A percentile compares a stretch with the other conserved stretches of the same genome.
phyloP scores from a whole-genome alignment of 2,329 filamentous ascomycete genomes.

The Calonectria hawksworthii region DNA sequence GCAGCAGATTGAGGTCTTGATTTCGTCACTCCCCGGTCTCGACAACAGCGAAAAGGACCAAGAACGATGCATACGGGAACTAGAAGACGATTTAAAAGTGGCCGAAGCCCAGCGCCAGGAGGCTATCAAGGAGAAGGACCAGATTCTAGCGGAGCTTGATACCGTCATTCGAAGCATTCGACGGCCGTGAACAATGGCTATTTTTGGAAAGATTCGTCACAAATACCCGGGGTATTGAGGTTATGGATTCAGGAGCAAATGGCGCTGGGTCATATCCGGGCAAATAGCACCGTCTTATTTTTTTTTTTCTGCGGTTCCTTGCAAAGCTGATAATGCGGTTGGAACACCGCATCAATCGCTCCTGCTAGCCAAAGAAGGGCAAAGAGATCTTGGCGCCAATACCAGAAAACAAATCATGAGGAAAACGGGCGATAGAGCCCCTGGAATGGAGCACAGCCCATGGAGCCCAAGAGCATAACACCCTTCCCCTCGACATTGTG shows the following conservation, averaged over 20 bases:
- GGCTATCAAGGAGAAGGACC: slow-evolving; percentile 74
- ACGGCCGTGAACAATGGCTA: slow-evolving; percentile 61
- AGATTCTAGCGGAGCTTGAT: slow-evolving; percentile 72
- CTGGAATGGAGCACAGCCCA: not conserved
- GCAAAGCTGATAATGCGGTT: not conserved
- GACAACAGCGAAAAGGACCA: slow-evolving; percentile 85
- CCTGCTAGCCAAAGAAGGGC: not conserved
- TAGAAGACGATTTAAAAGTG: slow-evolving; percentile 75
- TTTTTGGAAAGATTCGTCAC: not conserved
- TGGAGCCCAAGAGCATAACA: too few species aligned
- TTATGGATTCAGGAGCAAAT: slow-evolving; percentile 17
- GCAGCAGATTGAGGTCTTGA: slow-evolving; percentile 85
- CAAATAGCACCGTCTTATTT: not conserved
- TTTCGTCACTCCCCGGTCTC: slow-evolving; percentile 81
- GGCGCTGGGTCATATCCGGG: not conserved
- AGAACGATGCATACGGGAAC: slow-evolving; percentile 73
- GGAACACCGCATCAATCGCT: not conserved
- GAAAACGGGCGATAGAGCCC: not conserved
- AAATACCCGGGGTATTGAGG: slow-evolving; percentile 9
- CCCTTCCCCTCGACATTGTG: not conserved
- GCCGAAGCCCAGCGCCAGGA: slow-evolving; percentile 74
- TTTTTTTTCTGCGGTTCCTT: not conserved
- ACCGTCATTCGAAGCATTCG: slow-evolving; percentile 71
- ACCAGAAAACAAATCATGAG: not conserved
- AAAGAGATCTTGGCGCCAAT: not conserved